phyloP scores from a whole-genome alignment of 2,329 filamentous ascomycete species.

The Knufia petricola region DNA sequence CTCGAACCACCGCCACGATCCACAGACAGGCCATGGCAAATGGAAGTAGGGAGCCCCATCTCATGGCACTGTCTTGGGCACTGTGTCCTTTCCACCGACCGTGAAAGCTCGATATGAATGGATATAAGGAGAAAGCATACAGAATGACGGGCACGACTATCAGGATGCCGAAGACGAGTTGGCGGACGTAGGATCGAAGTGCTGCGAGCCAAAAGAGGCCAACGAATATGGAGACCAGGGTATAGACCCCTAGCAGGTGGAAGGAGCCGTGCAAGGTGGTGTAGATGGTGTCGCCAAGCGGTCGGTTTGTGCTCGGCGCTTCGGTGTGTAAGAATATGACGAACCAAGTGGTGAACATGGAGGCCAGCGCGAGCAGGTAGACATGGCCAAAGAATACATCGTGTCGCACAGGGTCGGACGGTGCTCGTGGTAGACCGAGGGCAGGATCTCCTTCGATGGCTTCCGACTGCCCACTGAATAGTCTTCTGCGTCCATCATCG shows the following conservation, averaged over 20 bases:
- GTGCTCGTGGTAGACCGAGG: constrained; percentile 42
- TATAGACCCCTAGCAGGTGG: constrained; percentile 82
- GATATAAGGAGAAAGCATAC: constrained; percentile 82
- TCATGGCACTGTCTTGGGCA: constrained; percentile 81
- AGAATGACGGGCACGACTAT: constrained; percentile 78
- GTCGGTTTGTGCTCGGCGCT: constrained; percentile 55
- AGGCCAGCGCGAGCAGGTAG: constrained; percentile 74
- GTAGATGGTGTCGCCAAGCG: constrained; percentile 89
- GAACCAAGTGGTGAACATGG: constrained; percentile 78
- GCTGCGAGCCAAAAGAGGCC: constrained; percentile 85
- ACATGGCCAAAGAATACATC: constrained; percentile 88
- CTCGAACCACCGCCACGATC: constrained; percentile 73
- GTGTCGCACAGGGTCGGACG: constrained; percentile 65
- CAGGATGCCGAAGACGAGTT: constrained; percentile 70
- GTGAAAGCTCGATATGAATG: constrained; percentile 81
- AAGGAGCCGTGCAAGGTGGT: constrained; percentile 78
- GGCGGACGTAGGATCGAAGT: constrained; percentile 75
- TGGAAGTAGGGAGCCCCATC: constrained; percentile 73
- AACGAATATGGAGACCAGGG: constrained; percentile 77
- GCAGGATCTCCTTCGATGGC: constrained; percentile 24
- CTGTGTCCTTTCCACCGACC: constrained; percentile 63
- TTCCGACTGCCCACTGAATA: constrained; percentile 36
- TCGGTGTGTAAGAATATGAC: constrained; percentile 85
- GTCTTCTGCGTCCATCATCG: constrained; percentile 36
- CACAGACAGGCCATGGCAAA: constrained; percentile 64